Evolutionary conservation across 2,329 filamentous ascomycete species (phyloP), one percentile per base, ranked within the genome.

Genomic region (Neurospora crassa): DNA sequence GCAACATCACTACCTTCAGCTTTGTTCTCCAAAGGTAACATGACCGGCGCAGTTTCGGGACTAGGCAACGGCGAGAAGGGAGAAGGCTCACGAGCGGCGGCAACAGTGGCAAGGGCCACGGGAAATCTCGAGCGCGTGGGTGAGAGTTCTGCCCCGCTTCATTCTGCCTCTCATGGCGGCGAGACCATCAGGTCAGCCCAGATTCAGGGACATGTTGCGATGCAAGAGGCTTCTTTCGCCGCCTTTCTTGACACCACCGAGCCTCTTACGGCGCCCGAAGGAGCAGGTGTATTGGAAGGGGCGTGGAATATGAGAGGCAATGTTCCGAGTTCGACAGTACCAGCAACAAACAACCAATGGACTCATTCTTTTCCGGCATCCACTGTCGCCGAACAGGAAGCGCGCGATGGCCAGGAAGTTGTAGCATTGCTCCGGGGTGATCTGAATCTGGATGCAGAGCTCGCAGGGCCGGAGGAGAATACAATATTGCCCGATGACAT

Each of bases 341-440:
- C 47, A 59, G 18, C 24, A 12, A 59, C 8, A 18, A 63, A 63
- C 53, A 34, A 34, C 53, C 24, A 34, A 63, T 63, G 53, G 24
- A 18, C n/a, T 16, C 45, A 6, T 34, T 34, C 53, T 63, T 24
- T 34, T 53, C 59, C 73, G 20, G 53, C 73, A 12, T 71, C 73
- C 18, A 76, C 81, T 12, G 76, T 81, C 5, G 74, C 76, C 18
- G 78, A 80, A 67, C 81, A 82, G 63, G 78, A 83, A 71, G 73
- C 72, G 16, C 71, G 71, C 1, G 82, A 84, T 70, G 82, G 82
- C 0, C 74, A 76, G n/a, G 81, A 80, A 8, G 82, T 85, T 7
- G 78, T 81, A 10, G 74, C 76, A 18, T 76, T 85, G 2, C 76
- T 85, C 18, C 79, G 78, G 8, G 73, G 74, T 20, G 71, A 75